Evolutionary conservation across 768 basidiomycete genomes (phyloP), one percentile per base, ranked within the genome.

Genomic region (Podaxis rugospora): DNA sequence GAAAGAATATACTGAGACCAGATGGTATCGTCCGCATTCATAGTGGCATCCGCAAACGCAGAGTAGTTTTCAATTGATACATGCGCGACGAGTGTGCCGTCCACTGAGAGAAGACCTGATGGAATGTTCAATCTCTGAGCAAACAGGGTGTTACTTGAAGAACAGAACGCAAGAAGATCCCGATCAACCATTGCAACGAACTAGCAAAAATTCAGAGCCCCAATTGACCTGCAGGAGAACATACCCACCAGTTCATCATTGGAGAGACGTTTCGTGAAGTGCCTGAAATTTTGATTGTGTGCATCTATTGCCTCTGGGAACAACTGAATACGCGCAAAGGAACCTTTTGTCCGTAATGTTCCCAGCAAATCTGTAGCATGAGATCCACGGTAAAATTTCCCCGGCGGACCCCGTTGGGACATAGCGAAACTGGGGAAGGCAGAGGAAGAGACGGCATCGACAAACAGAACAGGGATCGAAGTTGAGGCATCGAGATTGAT

Each of bases 1-100:
- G 37, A 25, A 52, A 61, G 16, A 51, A 75, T 60, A 63, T 71
- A 73, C 53, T 69, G 67, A 27, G 69, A 68, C 80, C 78, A 82
- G 23, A 74, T 68, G 51, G 72, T 69, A 46, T 67, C 66, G 66
- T 82, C 79, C 16, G 78, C 79, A 50, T 76, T 72, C 16, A 71
- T 65, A 6, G 80, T 75, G 35, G 81, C 81, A 51, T 84, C 78
- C 25, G 82, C 82, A 72, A 88, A 90, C 1, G 75, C 83, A n/a
- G 78, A 77, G 51, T 79, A 76, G 63, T 89, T 79, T 64, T 83
- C 83, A 50, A 90, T 82, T n/a, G 72, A 71, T 4, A 88, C 82
- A 59, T 80, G 78, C 14, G 81, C 74, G 36, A 87, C 77, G n/a
- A 89, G 67, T 18, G 86, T 70, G 16, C 71, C 75, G 6, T 76